These are phyloP conservation scores for Pythium coloratum DNA, from an alignment of 352 stramenopile species.

Conservation along the genomic window DNA sequence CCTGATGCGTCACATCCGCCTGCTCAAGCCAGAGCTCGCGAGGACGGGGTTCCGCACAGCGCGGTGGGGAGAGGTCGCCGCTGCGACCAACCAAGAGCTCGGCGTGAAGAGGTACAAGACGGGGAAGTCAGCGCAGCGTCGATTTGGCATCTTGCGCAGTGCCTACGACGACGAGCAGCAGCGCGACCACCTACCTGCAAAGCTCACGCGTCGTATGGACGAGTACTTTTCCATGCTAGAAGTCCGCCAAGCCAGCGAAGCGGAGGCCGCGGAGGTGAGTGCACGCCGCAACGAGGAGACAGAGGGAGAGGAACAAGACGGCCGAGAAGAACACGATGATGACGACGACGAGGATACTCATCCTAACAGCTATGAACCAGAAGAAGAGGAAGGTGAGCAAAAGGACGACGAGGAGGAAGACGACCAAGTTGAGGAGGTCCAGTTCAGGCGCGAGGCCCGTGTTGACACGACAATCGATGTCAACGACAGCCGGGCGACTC, in stretches of 20 bases:
- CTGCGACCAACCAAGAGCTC: constrained; percentile 9
- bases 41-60: constrained; percentile 5
- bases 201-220: background rate
- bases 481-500: background rate
- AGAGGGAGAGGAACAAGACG: background rate
- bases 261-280: background rate
- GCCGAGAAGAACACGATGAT: background rate
- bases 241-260: background rate
- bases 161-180: background rate
- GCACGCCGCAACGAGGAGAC: background rate
- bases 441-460: background rate
- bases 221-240: constrained; percentile 2
- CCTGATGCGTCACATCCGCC: constrained; percentile 12
- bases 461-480: background rate
- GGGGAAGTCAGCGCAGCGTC: background rate
- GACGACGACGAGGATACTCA: constrained; percentile 1
- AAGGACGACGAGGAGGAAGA: constrained; percentile 3
- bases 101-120: background rate
- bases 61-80: constrained; percentile 7
- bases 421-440: background rate
- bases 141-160: constrained; percentile 1
- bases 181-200: background rate
- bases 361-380: background rate
- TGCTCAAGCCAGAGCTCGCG: constrained; percentile 18
- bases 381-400: background rate